Base-by-base conservation (phyloP, 768 basidiomycete genomes). In the Multifurca ochricompacta region DNA sequence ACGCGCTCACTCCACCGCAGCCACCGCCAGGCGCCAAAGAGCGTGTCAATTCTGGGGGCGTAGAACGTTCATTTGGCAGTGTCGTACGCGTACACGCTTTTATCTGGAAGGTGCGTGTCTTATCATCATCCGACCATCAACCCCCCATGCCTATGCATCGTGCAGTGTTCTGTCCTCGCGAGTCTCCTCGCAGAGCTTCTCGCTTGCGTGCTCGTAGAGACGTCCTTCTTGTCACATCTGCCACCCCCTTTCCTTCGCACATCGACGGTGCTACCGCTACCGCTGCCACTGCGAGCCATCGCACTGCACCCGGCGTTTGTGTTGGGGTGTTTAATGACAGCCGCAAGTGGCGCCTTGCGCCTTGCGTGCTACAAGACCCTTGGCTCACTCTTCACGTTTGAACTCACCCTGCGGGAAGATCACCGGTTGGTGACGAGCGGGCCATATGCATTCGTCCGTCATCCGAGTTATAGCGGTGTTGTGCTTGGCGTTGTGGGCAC, bases 371-470 rank as follows among this genome's bases (percentile, higher is more conserved):
- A 61, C 60, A 42, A 37, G 34, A 43, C 53, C 7, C 51, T 61
- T 2, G 60, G 60, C 13, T 48, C 44, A 1, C 53, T 61, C 47
- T 61, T 61, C 54, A 61, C 60, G 25, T 61, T 59, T 28, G 60
- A 61, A 34, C 34, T 61, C 21, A 41, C 58, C 1, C 9, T 65
- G 21, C 60, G 61, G 23, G 46, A 44, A 37, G 39, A 51, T 16
- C 64, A 65, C 32, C 50, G 52, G 35, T 61, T 65, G n/a, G 56
- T 65, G 30, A 64, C 63, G 25, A 16, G 35, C 14, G 63, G 61
- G 14, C 64, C 64, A 11, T 65, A 65, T 28, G 21, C 41, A 14
- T 56, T 50, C 30, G 64, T 65, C 25, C 63, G 64, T 28, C 64
- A 65, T 28, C 64, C 64, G 18, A 55, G 54, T 44, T 64, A 64